These are phyloP conservation scores for Solanum peruvianum DNA, from an alignment of 257 asterid species.

Conservation along the genomic window DNA sequence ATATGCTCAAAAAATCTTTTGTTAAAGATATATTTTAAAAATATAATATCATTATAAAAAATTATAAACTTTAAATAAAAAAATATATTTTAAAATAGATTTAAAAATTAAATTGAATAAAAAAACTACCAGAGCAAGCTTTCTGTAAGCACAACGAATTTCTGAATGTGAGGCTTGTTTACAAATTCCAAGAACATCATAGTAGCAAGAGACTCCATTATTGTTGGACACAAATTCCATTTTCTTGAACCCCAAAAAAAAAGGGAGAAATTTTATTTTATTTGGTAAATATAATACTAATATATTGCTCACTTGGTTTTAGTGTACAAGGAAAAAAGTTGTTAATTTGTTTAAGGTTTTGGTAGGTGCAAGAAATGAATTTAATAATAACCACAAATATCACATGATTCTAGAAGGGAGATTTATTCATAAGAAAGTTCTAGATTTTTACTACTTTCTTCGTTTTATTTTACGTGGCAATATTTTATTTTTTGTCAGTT, in stretches of 20 bases:
- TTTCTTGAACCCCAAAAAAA: not conserved
- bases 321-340: not conserved
- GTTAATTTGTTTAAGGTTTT: not conserved
- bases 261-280: not conserved
- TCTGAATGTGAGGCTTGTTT: slow-evolving; percentile 15
- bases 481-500: no score
- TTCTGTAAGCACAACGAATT: slow-evolving; percentile 12
- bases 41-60: not conserved
- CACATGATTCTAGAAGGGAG: not conserved
- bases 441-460: not conserved
- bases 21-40: not conserved
- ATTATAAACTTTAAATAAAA: not conserved
- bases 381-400: not conserved
- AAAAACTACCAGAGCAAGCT: slow-evolving; percentile 5
- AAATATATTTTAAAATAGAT: not conserved
- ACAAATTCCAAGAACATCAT: slow-evolving; percentile 10
- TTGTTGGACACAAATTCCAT: not conserved
- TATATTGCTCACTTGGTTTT: not conserved
- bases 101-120: not conserved
- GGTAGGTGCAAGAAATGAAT: not conserved
- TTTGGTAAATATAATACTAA: not conserved
- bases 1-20: not conserved
- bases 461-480: no score
- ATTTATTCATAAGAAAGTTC: slow-evolving; percentile 12
- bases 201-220: not conserved